Evolutionary conservation across 1,139 yeast species (phyloP), one percentile per base, ranked within the genome.

Genomic region (Kodamaea ohmeri): DNA sequence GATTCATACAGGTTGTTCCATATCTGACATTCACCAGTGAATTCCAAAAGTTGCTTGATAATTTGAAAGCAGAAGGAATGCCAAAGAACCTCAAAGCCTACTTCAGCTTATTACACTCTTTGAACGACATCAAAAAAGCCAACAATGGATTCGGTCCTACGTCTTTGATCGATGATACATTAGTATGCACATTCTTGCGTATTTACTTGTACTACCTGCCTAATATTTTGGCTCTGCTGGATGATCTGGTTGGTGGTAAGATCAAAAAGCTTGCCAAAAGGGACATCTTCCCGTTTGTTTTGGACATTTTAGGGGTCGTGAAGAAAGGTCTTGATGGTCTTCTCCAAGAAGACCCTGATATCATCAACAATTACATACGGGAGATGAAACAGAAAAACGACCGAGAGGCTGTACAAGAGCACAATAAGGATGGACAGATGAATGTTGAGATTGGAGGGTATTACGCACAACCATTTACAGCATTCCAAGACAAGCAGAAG

Each of bases 101-200:
- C 20, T 49, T 78, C 4, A 67, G 72, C 38, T 61, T 76, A 30
- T 55, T 85, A 17, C 66, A 65, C 45, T 80, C 80, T 25, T 63
- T 80, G 2, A 71, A 74, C 12, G 92, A 83, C 38, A 69, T 85
- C 53, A 73, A 87, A 45, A 76, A 84, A 42, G 67, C 83, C 55
- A 87, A 88, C 43, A 85, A 81, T 52, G 95, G 95, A 0, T 83
- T 81, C 55, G 92, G 90, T 0, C 82, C 95, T 0, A 84, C 95
- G 0, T 83, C 92, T 0, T 64, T 77, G 20, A 75, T 85, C 27
- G 96, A 87, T 54, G 95, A 87, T 49, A 73, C 88, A 0, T 76
- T 79, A 43, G 82, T 83, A 21, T 73, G 83, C 2, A 55, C 84
- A 0, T 87, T 73, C 52, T 60, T 86, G 47, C 67, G 65, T 37